A percentile compares a stretch with the other conserved stretches of the same genome.
These are phyloP conservation scores for Boletus sp. DNA, from an alignment of 1,284 basidiomycete genomes.

Conservation along the genomic window DNA sequence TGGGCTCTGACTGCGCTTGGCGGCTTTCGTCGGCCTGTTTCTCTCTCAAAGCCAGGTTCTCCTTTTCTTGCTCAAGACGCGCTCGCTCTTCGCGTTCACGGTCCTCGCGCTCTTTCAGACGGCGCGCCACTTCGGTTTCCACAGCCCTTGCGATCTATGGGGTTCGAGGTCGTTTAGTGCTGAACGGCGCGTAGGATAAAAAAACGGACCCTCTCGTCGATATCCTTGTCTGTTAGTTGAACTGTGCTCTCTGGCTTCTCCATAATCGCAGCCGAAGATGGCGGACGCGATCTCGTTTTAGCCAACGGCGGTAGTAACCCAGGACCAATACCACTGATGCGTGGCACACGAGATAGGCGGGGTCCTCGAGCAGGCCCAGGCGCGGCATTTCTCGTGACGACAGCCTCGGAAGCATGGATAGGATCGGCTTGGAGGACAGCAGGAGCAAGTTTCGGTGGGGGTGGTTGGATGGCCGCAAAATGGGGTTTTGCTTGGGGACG, in stretches of 20 bases:
- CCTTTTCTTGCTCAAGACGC: conserved; percentile 40
- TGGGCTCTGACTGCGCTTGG: conserved; percentile 19
- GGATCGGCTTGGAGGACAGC: conserved; percentile 34
- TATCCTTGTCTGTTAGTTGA: conserved; percentile 64
- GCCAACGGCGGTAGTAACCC: conserved; percentile 23
- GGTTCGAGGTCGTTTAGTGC: neutral
- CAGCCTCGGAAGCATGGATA: conserved; percentile 15
- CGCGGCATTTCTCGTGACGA: conserved; percentile 12
- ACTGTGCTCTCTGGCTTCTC: conserved; percentile 23
- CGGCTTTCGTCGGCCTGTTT: conserved; percentile 15
- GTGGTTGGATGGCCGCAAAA: conserved; percentile 57
- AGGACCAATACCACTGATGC: conserved; percentile 29
- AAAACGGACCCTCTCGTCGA: conserved; percentile 62
- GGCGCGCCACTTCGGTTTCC: conserved; percentile 66
- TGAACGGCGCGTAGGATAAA: neutral
- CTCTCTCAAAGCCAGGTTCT: conserved; percentile 23
- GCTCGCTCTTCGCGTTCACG: conserved; percentile 39
- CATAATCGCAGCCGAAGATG: conserved; percentile 13
- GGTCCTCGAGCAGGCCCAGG: conserved; percentile 35
- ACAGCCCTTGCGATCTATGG: conserved; percentile 66
- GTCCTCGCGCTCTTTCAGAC: conserved; percentile 59
- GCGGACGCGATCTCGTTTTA: conserved; percentile 22
- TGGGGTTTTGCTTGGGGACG: conserved; percentile 55
- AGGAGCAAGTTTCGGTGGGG: conserved; percentile 47
- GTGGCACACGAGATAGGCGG: conserved; percentile 35